A percentile compares a stretch with the other conserved stretches of the same genome.
These are phyloP conservation scores for Xylaria arbuscula DNA, from an alignment of 2,329 filamentous ascomycete species.

Conservation along the genomic window DNA sequence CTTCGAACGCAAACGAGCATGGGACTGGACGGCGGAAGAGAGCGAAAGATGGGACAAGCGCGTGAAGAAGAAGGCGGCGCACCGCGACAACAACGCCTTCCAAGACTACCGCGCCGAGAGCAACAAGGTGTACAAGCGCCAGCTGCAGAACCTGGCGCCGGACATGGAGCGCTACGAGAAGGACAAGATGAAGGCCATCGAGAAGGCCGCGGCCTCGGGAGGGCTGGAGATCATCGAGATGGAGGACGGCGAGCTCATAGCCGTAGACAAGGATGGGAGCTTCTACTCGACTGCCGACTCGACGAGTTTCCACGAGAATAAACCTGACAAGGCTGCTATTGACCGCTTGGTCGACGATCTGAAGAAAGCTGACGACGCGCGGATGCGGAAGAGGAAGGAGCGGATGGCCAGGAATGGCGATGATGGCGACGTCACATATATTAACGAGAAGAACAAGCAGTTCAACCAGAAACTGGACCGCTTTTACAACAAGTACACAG, in stretches of 20 bases:
- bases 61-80: slow-evolving; percentile 83
- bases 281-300: slow-evolving; percentile 92
- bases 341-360: slow-evolving; percentile 89
- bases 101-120: slow-evolving; percentile 89
- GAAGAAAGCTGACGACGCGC: slow-evolving; percentile 85
- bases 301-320: slow-evolving; percentile 83
- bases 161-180: slow-evolving; percentile 87
- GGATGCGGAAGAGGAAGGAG: slow-evolving; percentile 87
- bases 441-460: slow-evolving; percentile 99
- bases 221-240: slow-evolving; percentile 94
- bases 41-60: slow-evolving; percentile 93
- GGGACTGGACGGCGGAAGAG: slow-evolving; percentile 98
- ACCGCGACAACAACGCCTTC: slow-evolving; percentile 88
- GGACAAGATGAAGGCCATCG: slow-evolving; percentile 85
- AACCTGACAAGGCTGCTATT: slow-evolving; percentile 85
- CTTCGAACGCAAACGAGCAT: slow-evolving; percentile 96
- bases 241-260: slow-evolving; percentile 92
- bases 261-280: slow-evolving; percentile 88
- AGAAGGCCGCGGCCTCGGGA: slow-evolving; percentile 84
- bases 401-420: slow-evolving; percentile 82
- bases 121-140: slow-evolving; percentile 92
- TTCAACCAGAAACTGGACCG: slow-evolving; percentile 97
- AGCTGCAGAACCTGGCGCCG: slow-evolving; percentile 80
- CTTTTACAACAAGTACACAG: slow-evolving; percentile 99
- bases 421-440: slow-evolving; percentile 93